A percentile compares a stretch with the other conserved stretches of the same genome.
phyloP scores from a whole-genome alignment of 1,139 yeast species.

The Citeromyces hawaiiensis region DNA sequence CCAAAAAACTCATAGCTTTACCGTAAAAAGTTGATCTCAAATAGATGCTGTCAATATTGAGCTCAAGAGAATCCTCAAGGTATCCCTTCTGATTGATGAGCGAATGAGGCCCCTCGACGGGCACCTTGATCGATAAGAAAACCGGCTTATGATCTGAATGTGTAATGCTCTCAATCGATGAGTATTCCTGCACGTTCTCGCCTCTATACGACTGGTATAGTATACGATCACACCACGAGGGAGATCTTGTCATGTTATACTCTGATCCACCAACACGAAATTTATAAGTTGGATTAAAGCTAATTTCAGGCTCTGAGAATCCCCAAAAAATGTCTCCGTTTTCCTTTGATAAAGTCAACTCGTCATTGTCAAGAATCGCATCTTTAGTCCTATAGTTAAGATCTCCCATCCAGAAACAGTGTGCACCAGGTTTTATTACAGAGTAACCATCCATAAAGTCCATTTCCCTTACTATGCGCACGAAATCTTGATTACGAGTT shows the following conservation, averaged over 20 bases:
- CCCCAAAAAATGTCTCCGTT: slow-evolving; percentile 40
- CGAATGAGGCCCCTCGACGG: slow-evolving; percentile 26
- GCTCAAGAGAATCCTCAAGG: slow-evolving; percentile 18
- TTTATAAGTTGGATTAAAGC: slow-evolving; percentile 71
- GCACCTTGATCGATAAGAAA: slow-evolving; percentile 29
- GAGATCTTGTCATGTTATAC: slow-evolving; percentile 48
- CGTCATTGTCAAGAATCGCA: slow-evolving; percentile 33
- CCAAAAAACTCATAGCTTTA: slow-evolving; percentile 16
- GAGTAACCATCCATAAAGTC: slow-evolving; percentile 50
- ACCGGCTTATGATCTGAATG: slow-evolving; percentile 33
- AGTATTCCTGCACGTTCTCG: slow-evolving; percentile 20
- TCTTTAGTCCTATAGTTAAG: slow-evolving; percentile 52
- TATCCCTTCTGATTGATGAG: slow-evolving; percentile 28
- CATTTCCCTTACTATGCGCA: slow-evolving; percentile 34
- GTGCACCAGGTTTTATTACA: slow-evolving; percentile 39
- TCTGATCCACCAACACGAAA: slow-evolving; percentile 32
- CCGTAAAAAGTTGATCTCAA: slow-evolving; percentile 29
- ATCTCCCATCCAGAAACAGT: slow-evolving; percentile 71
- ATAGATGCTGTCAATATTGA: slow-evolving; percentile 23
- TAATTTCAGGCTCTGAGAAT: slow-evolving; percentile 47
- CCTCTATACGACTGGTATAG: slow-evolving; percentile 36
- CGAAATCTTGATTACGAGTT: slow-evolving; percentile 39
- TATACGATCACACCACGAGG: slow-evolving; percentile 88
- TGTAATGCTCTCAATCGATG: slow-evolving; percentile 28
- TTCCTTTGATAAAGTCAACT: slow-evolving; percentile 31